Evolutionary conservation across 2,329 filamentous ascomycete species (phyloP).

Genomic region (Chaetomiaceae sp.): DNA sequence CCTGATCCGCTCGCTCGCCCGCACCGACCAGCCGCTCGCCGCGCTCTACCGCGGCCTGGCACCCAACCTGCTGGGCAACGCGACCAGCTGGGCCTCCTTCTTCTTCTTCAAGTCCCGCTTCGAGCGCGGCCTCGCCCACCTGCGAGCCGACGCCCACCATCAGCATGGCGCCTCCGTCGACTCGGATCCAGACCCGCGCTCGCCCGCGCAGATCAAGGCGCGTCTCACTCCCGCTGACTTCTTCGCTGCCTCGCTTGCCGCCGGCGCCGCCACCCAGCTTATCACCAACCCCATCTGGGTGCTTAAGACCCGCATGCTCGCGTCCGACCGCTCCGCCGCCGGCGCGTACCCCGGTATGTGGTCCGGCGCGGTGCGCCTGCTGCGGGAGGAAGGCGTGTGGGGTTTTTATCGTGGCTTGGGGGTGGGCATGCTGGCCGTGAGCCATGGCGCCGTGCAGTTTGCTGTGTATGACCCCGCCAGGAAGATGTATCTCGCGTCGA

Average conservation of each 20-base stretch:
- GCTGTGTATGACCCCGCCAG: constrained; percentile 79
- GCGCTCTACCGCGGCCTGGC: constrained; percentile 85
- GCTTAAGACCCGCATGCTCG: constrained; percentile 94
- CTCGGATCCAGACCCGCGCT: constrained; percentile 19
- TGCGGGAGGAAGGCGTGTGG: constrained; percentile 61
- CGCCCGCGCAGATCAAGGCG: constrained; percentile 6
- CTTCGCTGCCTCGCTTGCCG: constrained; percentile 66
- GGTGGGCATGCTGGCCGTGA: constrained; percentile 78
- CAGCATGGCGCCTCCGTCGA: too few species aligned
- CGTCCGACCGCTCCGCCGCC: constrained; percentile 64
- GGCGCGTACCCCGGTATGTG: constrained; percentile 79
- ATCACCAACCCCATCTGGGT: constrained; percentile 97
- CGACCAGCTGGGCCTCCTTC: constrained; percentile 83
- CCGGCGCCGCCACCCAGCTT: constrained; percentile 68
- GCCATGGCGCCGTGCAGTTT: constrained; percentile 91
- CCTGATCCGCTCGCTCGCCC: constrained; percentile 44
- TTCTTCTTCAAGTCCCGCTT: constrained; percentile 67
- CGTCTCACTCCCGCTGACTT: constrained; percentile 62
- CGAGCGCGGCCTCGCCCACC: constrained; percentile 41
- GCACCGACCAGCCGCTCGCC: constrained; percentile 49
- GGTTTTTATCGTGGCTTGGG: constrained; percentile 87
- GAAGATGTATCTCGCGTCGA: constrained; percentile 48
- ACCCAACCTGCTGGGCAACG: constrained; percentile 88
- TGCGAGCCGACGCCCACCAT: constrained; percentile 9
- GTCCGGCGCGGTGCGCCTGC: constrained; percentile 62